These are phyloP conservation scores for Thuidium tamariscinum DNA, from an alignment of 225 moss, liverwort and hornwort genomes.

Conservation along the genomic window DNA sequence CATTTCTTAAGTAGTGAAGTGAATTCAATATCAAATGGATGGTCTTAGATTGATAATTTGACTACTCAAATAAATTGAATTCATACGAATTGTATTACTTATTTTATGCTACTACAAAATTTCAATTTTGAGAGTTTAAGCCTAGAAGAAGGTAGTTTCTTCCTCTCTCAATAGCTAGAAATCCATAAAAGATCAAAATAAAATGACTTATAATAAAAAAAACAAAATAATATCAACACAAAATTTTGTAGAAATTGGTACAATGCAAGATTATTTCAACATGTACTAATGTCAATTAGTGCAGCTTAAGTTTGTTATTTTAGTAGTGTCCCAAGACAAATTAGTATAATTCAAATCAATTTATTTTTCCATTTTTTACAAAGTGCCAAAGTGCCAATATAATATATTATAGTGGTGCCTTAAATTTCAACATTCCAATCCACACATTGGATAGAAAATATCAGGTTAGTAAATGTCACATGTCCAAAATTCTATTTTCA, in stretches of 20 bases:
- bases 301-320: not conserved
- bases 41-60: not conserved
- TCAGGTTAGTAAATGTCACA: too few species aligned
- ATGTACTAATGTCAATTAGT: not conserved
- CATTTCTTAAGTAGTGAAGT: not conserved
- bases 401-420: too few species aligned
- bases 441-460: too few species aligned
- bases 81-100: not conserved
- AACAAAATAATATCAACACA: too few species aligned
- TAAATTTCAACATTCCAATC: too few species aligned
- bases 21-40: not conserved
- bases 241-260: not conserved
- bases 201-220: not conserved
- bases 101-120: not conserved
- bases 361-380: too few species aligned
- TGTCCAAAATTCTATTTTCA: too few species aligned
- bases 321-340: not conserved
- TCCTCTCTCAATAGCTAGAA: not conserved
- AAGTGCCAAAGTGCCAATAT: too few species aligned
- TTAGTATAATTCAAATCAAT: too few species aligned
- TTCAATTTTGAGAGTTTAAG: not conserved
- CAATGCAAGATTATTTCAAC: not conserved
- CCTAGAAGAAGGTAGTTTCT: not conserved
- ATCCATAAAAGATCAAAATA: not conserved
- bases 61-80: not conserved